Evolutionary conservation across 805 yeast genomes (phyloP), one percentile per base, ranked within the genome.

Genomic region (Blastobotrys mokoenaii): DNA sequence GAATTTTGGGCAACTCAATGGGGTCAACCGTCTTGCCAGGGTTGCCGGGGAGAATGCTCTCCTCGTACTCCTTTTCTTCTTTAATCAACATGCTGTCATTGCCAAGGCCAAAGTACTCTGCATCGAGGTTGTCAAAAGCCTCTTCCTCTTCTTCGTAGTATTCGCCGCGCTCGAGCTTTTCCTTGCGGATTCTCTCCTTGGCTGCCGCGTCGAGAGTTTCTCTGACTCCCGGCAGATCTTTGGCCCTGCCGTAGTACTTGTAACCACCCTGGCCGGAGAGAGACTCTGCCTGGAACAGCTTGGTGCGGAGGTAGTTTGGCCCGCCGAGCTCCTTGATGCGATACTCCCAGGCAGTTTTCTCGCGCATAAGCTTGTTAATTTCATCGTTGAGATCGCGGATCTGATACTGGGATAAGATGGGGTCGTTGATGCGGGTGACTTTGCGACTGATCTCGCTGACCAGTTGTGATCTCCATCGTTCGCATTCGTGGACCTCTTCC

Each of bases 201-300:
- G 57, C 53, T 37, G 69, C 63, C 35, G 67, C 60, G 43, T 68
- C 67, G 15, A 78, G 49, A 17, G 75, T 50, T 47, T 71, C 71
- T 43, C 71, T 66, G 6, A 83, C 89, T 50, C 84, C 96, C 0
- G 87, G 83, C 7, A 88, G 64, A 38, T 86, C 90, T 43, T 76
- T 70, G 0, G 96, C 95, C 41, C 95, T 64, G 0, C 97, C 97
- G 63, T 78, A 89, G 62, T 84, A 89, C 45, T 82, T 66, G 51
- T 77, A 78, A 16, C 38, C 34, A 8, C 54, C 51, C 6, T 14
- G 31, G 3, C 47, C 42, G 3, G 55, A 43, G 10, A 29, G 14
- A 11, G 15, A n/a, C 15, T 41, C 56, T 38, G 51, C n/a, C n/a
- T n/a, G n/a, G n/a, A n/a, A n/a, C n/a, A n/a, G n/a, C n/a, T n/a